Conservation (phyloP, 495 filamentous ascomycete species). For the Xylaria grammica region DNA sequence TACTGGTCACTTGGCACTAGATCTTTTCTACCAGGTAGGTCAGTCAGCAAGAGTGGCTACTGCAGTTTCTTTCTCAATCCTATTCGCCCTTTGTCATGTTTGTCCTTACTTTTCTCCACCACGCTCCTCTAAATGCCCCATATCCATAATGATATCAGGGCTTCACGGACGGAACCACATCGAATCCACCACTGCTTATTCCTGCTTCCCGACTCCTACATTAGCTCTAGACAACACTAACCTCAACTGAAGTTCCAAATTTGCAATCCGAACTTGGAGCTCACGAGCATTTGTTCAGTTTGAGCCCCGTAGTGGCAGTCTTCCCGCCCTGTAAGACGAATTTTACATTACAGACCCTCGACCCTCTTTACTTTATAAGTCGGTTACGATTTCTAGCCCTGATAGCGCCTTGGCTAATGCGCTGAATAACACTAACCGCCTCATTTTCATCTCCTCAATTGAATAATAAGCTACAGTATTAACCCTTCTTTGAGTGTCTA, state of each 20-base stretch:
- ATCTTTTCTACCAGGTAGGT: no score
- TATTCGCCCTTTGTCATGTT: neutral
- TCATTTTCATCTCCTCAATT: neutral
- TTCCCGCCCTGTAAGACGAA: no score
- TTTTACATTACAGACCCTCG: no score
- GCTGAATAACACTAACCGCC: neutral
- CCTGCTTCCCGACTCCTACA: neutral
- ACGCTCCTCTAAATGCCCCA: constrained; percentile 1
- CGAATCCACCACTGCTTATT: constrained; percentile 6
- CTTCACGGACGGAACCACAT: neutral
- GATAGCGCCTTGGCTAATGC: neutral
- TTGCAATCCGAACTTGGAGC: no score
- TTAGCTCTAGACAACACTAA: neutral
- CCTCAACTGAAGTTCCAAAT: neutral
- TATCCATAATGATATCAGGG: constrained; percentile 20
- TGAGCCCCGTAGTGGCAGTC: no score
- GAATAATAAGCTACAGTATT: neutral
- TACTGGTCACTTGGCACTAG: no score
- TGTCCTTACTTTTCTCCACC: constrained; percentile 5
- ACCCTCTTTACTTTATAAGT: neutral
- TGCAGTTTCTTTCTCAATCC: neutral
- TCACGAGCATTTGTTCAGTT: no score
- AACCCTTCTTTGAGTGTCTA: neutral
- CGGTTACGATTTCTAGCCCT: neutral
- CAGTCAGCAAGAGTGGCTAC: no score